Base-by-base conservation (phyloP, 768 basidiomycete genomes). In the Amanita inopinata region DNA sequence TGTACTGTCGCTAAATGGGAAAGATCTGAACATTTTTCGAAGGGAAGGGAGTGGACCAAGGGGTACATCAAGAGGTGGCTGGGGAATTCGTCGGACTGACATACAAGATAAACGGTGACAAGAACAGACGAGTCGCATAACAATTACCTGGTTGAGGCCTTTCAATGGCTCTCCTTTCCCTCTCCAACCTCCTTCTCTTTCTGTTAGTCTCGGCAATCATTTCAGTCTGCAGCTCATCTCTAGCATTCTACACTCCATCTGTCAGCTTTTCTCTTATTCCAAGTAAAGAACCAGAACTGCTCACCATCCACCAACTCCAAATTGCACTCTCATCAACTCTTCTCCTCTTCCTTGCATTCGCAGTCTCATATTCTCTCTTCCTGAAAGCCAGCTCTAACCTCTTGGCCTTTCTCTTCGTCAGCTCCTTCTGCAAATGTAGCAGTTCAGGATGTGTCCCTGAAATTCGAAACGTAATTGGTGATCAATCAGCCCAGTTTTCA, bases 231-330 rank as follows among this genome's bases (percentile, higher is more conserved):
- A 93, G 62, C 36, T 82, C 78, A 51, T 90, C 85, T 39, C 84
- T 71, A 18, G 83, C 69, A 46, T 44, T 36, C 43, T 44, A 34
- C n/a, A 30, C 17, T 9, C 20, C 7, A 80, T 61, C 89, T 92
- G 55, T 19, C 36, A 33, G n/a, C 10, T 38, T 8, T 46, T 27
- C n/a, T 12, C 27, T 10, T 20, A 23, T n/a, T 9, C 10, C 14
- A 40, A 12, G 1, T 33, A 10, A 48, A 45, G 6, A 46, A 19
- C n/a, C 18, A 39, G 25, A 45, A 33, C 45, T 38, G 60, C 69
- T 53, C 52, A 88, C 89, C 67, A 81, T 81, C 94, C 94, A 97
- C 74, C 82, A 85, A 47, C 80, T 80, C 91, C 92, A 94, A 22
- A 84, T 78, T 9, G 76, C 75, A 24, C 74, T 65, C 48, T 91